Conservation (phyloP, 495 filamentous ascomycete species). For the Bryoglossum gracile region DNA sequence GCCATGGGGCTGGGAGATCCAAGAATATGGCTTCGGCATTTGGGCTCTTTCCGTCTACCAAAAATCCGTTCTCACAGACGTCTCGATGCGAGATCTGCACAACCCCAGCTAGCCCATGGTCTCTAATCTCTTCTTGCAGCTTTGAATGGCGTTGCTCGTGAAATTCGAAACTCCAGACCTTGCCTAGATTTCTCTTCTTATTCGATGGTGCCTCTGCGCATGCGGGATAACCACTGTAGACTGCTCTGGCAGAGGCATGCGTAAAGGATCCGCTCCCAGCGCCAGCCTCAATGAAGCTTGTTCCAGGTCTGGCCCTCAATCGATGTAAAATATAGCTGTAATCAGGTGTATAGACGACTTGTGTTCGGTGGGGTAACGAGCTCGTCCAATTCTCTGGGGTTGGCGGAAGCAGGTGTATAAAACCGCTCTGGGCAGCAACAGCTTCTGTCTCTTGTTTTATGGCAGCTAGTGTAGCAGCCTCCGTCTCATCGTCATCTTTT, state of each 20-base stretch:
- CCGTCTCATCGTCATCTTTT: constrained; percentile 16
- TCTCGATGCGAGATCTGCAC: constrained; percentile 86
- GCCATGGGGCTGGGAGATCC: constrained; percentile 89
- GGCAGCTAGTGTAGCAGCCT: constrained; percentile 9
- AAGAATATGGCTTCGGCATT: constrained; percentile 80
- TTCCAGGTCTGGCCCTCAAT: constrained; percentile 73
- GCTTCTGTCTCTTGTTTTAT: constrained; percentile 27
- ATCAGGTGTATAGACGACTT: constrained; percentile 96
- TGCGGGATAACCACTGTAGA: constrained; percentile 72
- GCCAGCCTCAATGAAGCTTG: constrained; percentile 81
- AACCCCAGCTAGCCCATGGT: constrained; percentile 64
- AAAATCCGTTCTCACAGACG: constrained; percentile 83
- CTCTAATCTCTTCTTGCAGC: constrained; percentile 62
- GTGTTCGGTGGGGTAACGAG: constrained; percentile 85
- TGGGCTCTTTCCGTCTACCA: constrained; percentile 48
- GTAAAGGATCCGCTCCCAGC: constrained; percentile 94
- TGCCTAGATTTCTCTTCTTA: constrained; percentile 46
- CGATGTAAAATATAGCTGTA: constrained; percentile 93
- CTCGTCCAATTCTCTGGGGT: constrained; percentile 91
- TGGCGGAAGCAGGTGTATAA: constrained; percentile 82
- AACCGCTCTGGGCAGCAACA: constrained; percentile 66
- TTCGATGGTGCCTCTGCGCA: constrained; percentile 9
- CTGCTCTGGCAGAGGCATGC: constrained; percentile 78
- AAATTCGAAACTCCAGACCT: constrained; percentile 91
- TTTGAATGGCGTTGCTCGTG: constrained; percentile 70